These are phyloP conservation scores for Hippophae tibetana DNA, from an alignment of 306 rosid species.

Conservation along the genomic window DNA sequence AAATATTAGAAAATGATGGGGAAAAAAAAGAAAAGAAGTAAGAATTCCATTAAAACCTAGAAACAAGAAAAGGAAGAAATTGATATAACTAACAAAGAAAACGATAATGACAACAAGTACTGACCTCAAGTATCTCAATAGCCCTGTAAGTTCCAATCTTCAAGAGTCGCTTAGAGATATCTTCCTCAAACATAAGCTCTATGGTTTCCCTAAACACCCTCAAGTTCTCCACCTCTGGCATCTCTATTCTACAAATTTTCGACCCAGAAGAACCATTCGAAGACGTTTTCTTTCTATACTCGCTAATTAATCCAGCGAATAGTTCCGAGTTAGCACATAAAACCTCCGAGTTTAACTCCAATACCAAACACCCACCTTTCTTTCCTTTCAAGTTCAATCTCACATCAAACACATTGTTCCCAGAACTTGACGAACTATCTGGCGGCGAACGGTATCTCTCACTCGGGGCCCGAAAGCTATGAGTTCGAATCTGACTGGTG, in stretches of 20 bases:
- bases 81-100: background rate
- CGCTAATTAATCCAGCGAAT: constrained; percentile 52
- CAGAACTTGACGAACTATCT: constrained; percentile 14
- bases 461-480: constrained; percentile 46
- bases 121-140: constrained; percentile 81
- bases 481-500: constrained; percentile 23
- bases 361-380: constrained; percentile 58
- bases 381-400: constrained; percentile 80
- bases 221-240: constrained; percentile 77
- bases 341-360: constrained; percentile 65
- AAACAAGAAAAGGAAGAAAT: background rate
- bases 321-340: constrained; percentile 68
- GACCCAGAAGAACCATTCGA: constrained; percentile 25
- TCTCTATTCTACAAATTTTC: constrained; percentile 71
- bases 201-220: constrained; percentile 56
- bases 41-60: background rate
- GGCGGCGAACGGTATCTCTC: constrained; percentile 16
- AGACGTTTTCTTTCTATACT: constrained; percentile 28
- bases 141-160: constrained; percentile 63
- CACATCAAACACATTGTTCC: constrained; percentile 44
- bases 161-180: constrained; percentile 40
- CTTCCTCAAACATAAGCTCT: constrained; percentile 84
- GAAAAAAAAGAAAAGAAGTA: constrained; percentile 2
- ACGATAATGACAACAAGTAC: constrained; percentile 2
- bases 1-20: background rate